Evolutionary conservation across 2,329 filamentous ascomycete genomes (phyloP).

Genomic region (Aspergillus transmontanensis): DNA sequence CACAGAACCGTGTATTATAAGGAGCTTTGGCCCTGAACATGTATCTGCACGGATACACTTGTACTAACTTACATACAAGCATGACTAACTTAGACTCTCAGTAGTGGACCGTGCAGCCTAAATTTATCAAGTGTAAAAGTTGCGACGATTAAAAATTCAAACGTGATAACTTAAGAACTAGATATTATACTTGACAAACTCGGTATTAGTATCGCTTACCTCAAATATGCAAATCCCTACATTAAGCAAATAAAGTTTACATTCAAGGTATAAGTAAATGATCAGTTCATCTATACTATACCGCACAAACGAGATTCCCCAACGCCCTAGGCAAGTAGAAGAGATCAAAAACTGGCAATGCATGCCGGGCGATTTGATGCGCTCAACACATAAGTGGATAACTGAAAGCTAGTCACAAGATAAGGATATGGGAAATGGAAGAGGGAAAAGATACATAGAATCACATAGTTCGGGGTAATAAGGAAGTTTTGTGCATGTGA

Average conservation of each 20-base stretch:
- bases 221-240: not conserved
- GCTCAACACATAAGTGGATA: conserved; percentile 38
- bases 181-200: not conserved
- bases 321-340: conserved; percentile 30
- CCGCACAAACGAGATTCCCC: conserved; percentile 27
- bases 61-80: not conserved
- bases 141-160: not conserved
- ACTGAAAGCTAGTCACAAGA: conserved; percentile 20
- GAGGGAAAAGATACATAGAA: conserved; percentile 21
- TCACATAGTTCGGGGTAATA: conserved; percentile 4
- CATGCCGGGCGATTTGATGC: conserved; percentile 27
- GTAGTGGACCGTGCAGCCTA: not conserved
- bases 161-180: not conserved
- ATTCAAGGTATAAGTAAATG: conserved; percentile 1
- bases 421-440: conserved; percentile 21
- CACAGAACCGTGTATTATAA: not conserved
- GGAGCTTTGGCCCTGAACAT: not conserved
- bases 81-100: not conserved
- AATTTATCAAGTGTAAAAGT: not conserved
- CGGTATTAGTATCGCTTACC: not conserved
- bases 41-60: not conserved
- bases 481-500: conserved; percentile 1
- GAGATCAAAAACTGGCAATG: conserved; percentile 24
- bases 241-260: not conserved
- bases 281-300: conserved; percentile 26